phyloP scores from a whole-genome alignment of 495 filamentous ascomycete genomes.

The Emericellopsis terricola region DNA sequence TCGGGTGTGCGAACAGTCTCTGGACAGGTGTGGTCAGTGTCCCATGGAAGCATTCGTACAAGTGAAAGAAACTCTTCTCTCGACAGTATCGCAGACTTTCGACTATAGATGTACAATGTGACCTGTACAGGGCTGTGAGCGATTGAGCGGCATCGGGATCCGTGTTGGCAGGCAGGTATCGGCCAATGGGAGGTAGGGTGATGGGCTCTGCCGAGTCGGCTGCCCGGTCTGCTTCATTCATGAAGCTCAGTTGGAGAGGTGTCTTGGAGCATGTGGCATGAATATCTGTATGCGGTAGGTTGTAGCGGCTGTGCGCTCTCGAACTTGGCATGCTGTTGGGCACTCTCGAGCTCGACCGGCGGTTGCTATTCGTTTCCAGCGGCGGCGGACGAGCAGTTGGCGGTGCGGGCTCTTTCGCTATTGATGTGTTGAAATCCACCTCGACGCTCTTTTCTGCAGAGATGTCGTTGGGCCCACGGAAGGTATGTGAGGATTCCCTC shows the following conservation, averaged over 20 bases:
- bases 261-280: constrained; percentile 34
- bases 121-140: constrained; percentile 70
- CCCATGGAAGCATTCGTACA: constrained; percentile 91
- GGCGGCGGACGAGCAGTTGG: too few relatives aligned
- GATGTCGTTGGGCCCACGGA: too few relatives aligned
- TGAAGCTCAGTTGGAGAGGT: constrained; percentile 47
- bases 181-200: constrained; percentile 56
- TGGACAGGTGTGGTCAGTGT: constrained; percentile 95
- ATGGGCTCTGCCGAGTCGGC: constrained; percentile 47
- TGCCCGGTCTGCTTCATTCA: constrained; percentile 28
- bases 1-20: constrained; percentile 69
- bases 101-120: constrained; percentile 85
- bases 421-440: too few relatives aligned
- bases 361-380: too few relatives aligned
- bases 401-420: too few relatives aligned
- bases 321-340: too few relatives aligned
- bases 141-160: constrained; percentile 71
- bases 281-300: constrained; percentile 26
- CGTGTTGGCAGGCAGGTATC: constrained; percentile 54
- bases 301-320: constrained; percentile 26
- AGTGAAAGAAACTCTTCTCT: constrained; percentile 81
- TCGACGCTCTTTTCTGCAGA: too few relatives aligned
- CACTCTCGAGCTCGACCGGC: too few relatives aligned
- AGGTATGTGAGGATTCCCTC: too few relatives aligned
- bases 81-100: constrained; percentile 92